A percentile compares a stretch with the other conserved stretches of the same genome.
These are phyloP conservation scores for Globisporangium parvum DNA, from an alignment of 352 stramenopile genomes.

Conservation along the genomic window DNA sequence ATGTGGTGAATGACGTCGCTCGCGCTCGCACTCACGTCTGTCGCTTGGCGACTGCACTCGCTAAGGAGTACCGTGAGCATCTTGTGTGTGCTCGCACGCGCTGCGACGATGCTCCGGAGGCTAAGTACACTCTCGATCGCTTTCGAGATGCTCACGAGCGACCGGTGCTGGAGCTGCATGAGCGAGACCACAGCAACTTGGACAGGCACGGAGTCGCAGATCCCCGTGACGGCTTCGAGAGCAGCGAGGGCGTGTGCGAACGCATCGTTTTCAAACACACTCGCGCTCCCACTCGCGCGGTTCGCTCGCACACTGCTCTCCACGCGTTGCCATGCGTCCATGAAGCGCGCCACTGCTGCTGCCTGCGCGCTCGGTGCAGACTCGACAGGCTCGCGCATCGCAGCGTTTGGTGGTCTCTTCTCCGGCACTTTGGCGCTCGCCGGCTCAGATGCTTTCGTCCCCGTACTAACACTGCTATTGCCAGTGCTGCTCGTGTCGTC, in stretches of 20 bases:
- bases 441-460: neutral
- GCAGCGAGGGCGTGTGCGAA: conserved; percentile 2
- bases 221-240: neutral
- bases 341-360: neutral
- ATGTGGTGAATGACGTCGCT: conserved; percentile 46
- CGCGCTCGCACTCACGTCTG: neutral
- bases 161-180: conserved; percentile 13
- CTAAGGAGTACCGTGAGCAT: conserved; percentile 14
- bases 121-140: conserved; percentile 2
- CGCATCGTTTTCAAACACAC: conserved; percentile 3
- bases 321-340: conserved; percentile 1
- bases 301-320: neutral
- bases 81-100: conserved; percentile 12
- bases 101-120: conserved; percentile 8
- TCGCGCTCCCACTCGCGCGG: neutral
- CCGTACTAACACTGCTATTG: neutral
- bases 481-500: neutral
- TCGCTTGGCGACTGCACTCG: neutral
- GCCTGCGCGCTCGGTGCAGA: neutral
- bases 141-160: conserved; percentile 8
- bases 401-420: neutral
- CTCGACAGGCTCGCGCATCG: neutral
- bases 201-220: neutral
- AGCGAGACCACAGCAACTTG: neutral
- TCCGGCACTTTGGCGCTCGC: conserved; percentile 2